Conservation (phyloP, 2,329 filamentous ascomycete species). For the Magnaporthiopsis poae region DNA sequence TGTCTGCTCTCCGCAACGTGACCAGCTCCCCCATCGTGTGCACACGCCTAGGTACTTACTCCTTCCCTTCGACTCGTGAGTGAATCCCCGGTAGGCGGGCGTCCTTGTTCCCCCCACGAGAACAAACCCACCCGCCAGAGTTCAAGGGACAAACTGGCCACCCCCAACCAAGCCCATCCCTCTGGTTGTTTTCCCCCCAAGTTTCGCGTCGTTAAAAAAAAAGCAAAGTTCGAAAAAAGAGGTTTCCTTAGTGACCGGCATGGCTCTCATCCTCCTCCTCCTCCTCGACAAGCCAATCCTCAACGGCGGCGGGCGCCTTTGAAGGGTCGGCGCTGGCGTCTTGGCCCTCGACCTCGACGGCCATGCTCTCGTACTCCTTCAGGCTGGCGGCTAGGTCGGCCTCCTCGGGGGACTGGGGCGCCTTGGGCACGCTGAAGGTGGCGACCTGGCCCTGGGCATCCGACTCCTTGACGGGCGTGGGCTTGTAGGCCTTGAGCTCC, state of each 20-base stretch:
- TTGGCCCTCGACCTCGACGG: conserved; percentile 88
- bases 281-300: conserved; percentile 79
- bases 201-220: neutral
- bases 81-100: no score
- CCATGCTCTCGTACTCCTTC: conserved; percentile 87
- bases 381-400: conserved; percentile 82
- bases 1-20: neutral
- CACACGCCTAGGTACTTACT: no score
- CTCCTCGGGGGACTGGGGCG: conserved; percentile 86
- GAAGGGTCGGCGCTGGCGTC: conserved; percentile 51
- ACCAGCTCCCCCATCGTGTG: no score
- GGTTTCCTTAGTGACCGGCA: conserved; percentile 31
- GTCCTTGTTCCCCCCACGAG: neutral
- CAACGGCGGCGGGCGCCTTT: conserved; percentile 46
- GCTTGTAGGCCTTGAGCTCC: conserved; percentile 93
- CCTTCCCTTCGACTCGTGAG: neutral
- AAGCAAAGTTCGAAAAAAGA: neutral
- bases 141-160: neutral
- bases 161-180: conserved; percentile 4
- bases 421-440: conserved; percentile 69
- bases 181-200: conserved; percentile 4
- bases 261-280: conserved; percentile 41
- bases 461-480: conserved; percentile 67
- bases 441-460: conserved; percentile 87
- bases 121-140: neutral